phyloP scores from a whole-genome alignment of 1,139 yeast species.

The Protomyces arabidopsidicola region DNA sequence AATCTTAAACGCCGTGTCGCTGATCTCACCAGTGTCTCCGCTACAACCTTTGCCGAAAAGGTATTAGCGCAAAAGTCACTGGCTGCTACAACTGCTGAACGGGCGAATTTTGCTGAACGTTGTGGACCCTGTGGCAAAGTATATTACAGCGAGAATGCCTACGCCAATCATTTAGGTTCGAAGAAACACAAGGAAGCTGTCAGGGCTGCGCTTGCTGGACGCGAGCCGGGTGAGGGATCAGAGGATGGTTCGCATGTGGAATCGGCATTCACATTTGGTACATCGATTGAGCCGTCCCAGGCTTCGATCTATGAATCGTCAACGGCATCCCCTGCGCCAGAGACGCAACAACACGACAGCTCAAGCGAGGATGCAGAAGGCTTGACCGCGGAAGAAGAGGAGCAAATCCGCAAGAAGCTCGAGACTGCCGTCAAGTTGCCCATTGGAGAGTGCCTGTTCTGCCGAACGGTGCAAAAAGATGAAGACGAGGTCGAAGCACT shows the following conservation, averaged over 20 bases:
- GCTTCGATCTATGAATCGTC: slow-evolving; percentile 61
- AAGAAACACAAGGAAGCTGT: slow-evolving; percentile 32
- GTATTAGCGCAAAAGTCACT: slow-evolving; percentile 47
- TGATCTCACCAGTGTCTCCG: slow-evolving; percentile 67
- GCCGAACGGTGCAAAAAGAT: slow-evolving; percentile 27
- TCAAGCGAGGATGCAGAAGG: background rate
- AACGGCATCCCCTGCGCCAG: slow-evolving; percentile 18
- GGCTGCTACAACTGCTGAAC: slow-evolving; percentile 41
- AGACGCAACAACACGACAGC: background rate
- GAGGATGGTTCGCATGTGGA: slow-evolving; percentile 30
- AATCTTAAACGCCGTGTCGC: slow-evolving; percentile 91
- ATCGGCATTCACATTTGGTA: slow-evolving; percentile 52
- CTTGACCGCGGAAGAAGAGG: slow-evolving; percentile 37
- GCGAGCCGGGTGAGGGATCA: slow-evolving; percentile 29
- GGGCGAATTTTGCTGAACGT: slow-evolving; percentile 28
- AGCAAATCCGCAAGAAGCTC: slow-evolving; percentile 40
- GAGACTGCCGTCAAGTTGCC: slow-evolving; percentile 29
- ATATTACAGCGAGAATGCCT: slow-evolving; percentile 35
- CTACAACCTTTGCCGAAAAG: slow-evolving; percentile 78
- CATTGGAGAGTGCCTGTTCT: slow-evolving; percentile 15
- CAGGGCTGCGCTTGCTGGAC: slow-evolving; percentile 15
- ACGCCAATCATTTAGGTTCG: slow-evolving; percentile 34
- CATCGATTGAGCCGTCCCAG: slow-evolving; percentile 55
- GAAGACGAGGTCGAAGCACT: slow-evolving; percentile 47
- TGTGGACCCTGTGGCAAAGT: slow-evolving; percentile 34